A percentile compares a stretch with the other conserved stretches of the same genome.
Evolutionary conservation across 768 basidiomycete genomes (phyloP).

Genomic region (Termitomyces sp.): DNA sequence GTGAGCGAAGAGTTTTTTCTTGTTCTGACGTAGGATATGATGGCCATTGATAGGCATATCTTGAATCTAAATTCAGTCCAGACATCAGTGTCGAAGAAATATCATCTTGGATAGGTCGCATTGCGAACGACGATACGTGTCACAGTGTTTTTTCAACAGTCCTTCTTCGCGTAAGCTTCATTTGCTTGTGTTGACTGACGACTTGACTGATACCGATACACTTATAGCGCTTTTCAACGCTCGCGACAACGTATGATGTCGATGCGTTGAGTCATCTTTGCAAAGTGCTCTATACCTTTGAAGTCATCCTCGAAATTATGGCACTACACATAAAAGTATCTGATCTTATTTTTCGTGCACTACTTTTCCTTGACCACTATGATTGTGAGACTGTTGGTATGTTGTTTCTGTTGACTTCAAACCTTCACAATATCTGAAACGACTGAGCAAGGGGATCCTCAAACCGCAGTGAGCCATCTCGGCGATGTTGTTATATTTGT

Average conservation of each 20-base stretch:
- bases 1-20: slow-evolving; percentile 29
- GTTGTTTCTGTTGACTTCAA: slow-evolving; percentile 19
- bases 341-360: slow-evolving; percentile 57
- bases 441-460: slow-evolving; percentile 62
- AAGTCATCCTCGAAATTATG: slow-evolving; percentile 60
- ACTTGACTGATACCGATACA: background rate
- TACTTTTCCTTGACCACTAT: slow-evolving; percentile 63
- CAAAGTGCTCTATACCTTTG: slow-evolving; percentile 55
- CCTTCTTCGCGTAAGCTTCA: slow-evolving; percentile 47
- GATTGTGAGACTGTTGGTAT: slow-evolving; percentile 79
- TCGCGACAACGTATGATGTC: slow-evolving; percentile 51
- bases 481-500: slow-evolving; percentile 77
- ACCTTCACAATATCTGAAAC: background rate
- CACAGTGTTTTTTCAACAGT: slow-evolving; percentile 56
- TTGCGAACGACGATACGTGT: slow-evolving; percentile 51
- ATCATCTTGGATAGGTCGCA: slow-evolving; percentile 34
- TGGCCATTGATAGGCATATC: slow-evolving; percentile 35
- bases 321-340: slow-evolving; percentile 62
- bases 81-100: slow-evolving; percentile 39
- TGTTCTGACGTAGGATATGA: slow-evolving; percentile 2
- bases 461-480: slow-evolving; percentile 72
- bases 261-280: slow-evolving; percentile 71
- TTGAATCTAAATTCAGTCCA: slow-evolving; percentile 52
- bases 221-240: slow-evolving; percentile 52
- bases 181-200: background rate